Evolutionary conservation across 2,329 filamentous ascomycete genomes (phyloP).

Genomic region (Epicoccum nigrum): DNA sequence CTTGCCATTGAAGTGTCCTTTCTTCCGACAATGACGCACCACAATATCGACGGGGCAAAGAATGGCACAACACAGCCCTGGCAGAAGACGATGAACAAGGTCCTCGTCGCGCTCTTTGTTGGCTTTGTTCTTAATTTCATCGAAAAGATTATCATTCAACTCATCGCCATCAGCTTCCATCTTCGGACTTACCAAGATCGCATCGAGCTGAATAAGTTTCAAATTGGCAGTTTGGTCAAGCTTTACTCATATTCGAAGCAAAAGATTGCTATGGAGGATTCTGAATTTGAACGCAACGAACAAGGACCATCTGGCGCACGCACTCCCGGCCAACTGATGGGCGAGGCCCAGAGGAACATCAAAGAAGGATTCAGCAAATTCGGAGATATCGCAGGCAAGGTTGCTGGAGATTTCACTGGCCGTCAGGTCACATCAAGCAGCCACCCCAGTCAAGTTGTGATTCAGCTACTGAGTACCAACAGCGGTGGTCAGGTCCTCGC

Average conservation of each 20-base stretch:
- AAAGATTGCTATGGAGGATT: constrained; percentile 72
- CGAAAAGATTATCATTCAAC: constrained; percentile 92
- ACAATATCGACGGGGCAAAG: constrained; percentile 56
- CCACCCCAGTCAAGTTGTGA: constrained; percentile 83
- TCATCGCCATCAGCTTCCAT: constrained; percentile 94
- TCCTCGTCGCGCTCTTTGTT: constrained; percentile 85
- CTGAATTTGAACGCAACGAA: constrained; percentile 71
- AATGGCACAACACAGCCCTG: constrained; percentile 61
- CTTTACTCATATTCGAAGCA: constrained; percentile 69
- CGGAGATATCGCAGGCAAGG: constrained; percentile 80
- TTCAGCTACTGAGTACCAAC: constrained; percentile 75
- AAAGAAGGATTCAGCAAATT: constrained; percentile 78
- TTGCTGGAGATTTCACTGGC: constrained; percentile 92
- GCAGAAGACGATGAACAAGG: constrained; percentile 81
- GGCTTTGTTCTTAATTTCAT: constrained; percentile 79
- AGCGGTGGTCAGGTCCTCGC: constrained; percentile 81
- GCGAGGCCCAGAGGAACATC: constrained; percentile 74
- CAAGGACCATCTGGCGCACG: constrained; percentile 63
- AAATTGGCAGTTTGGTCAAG: constrained; percentile 73
- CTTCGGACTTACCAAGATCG: constrained; percentile 86
- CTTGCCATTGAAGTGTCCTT: constrained; percentile 86
- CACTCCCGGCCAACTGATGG: constrained; percentile 75
- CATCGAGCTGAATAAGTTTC: constrained; percentile 91
- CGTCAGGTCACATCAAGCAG: constrained; percentile 69
- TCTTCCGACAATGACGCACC: constrained; percentile 76